Evolutionary conservation across 805 yeast species (phyloP), one percentile per base, ranked within the genome.

Genomic region (Yamadazyma scolyti): DNA sequence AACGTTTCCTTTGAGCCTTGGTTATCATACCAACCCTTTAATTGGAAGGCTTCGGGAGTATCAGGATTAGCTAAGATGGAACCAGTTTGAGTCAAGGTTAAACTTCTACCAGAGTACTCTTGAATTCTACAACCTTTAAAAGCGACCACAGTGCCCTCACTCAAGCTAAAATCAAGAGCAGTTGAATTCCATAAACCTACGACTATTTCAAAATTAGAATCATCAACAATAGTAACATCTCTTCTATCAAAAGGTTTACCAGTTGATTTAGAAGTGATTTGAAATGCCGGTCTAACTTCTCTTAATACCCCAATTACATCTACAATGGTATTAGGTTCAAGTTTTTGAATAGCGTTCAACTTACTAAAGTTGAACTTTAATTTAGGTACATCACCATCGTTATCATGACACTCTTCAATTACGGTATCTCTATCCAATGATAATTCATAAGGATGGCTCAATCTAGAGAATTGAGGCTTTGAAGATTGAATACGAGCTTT

Each of bases 21-120:
- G 23, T 82, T 73, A 50, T 87, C 95, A 50, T 78, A 93, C 99
- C 99, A 93, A 5, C 97, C 97, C 57, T 87, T 86, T 45, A 93
- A 71, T 33, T 76, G 71, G 55, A 78, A 87, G 4, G 97, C 90
- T 54, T 87, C 96, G 12, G 85, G 80, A 14, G 84, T 73, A 51
- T 89, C 96, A 2, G 98, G 98, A 48, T 86, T 85, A 9, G 84
- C 71, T 21, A 78, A 56, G 42, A 93, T 61, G 1, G 84, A 73
- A 13, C 96, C 88, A 8, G 85, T 72, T 39, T 81, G 86, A 15
- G 89, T 78, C 56, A 88, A 72, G 1, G 95, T 81, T 44, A 93
- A 66, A 9, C 85, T 73, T 52, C 90, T 79, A 16, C 97, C 97
- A 37, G 81, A 80, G 55, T 86, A 93, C 52, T 89, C 97, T 35